Evolutionary conservation across 2,329 filamentous ascomycete genomes (phyloP).

Genomic region (Fusarium albidum): DNA sequence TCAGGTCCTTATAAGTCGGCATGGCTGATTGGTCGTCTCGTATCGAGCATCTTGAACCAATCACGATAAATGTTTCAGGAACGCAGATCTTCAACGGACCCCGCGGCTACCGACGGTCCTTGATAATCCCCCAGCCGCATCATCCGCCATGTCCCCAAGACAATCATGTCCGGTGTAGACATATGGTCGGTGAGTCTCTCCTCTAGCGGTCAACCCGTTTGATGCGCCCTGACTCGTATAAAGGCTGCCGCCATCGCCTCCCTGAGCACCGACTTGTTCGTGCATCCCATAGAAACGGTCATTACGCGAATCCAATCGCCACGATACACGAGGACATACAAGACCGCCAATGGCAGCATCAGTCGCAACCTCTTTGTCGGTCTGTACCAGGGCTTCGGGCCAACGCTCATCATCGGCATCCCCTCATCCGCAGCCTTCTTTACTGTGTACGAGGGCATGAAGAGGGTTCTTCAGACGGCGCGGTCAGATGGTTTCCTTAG

Average conservation of each 20-base stretch:
- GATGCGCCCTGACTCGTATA: too few relatives aligned
- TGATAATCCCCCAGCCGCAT: too few relatives aligned
- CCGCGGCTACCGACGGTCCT: too few relatives aligned
- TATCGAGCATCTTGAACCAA: too few relatives aligned
- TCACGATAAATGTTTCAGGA: too few relatives aligned
- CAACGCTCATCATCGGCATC: constrained; percentile 21
- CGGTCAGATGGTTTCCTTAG: not conserved
- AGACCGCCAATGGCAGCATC: constrained; percentile 13
- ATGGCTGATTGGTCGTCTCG: too few relatives aligned
- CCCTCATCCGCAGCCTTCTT: constrained; percentile 27
- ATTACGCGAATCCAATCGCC: constrained; percentile 27
- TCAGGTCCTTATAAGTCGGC: too few relatives aligned
- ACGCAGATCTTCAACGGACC: too few relatives aligned
- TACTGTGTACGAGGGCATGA: constrained; percentile 20
- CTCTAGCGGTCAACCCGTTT: too few relatives aligned
- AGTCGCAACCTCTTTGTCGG: constrained; percentile 3
- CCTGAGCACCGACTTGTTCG: constrained; percentile 23
- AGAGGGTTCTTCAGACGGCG: constrained; percentile 5
- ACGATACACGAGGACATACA: constrained; percentile 14
- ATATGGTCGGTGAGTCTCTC: too few relatives aligned
- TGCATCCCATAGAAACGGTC: constrained; percentile 27
- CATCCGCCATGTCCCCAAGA: too few relatives aligned
- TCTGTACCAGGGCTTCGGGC: constrained; percentile 22
- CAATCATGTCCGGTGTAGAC: too few relatives aligned
- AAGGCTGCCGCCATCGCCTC: constrained; percentile 22